These are phyloP conservation scores for Durotheca rogersii DNA, from an alignment of 495 filamentous ascomycete genomes.

Conservation along the genomic window DNA sequence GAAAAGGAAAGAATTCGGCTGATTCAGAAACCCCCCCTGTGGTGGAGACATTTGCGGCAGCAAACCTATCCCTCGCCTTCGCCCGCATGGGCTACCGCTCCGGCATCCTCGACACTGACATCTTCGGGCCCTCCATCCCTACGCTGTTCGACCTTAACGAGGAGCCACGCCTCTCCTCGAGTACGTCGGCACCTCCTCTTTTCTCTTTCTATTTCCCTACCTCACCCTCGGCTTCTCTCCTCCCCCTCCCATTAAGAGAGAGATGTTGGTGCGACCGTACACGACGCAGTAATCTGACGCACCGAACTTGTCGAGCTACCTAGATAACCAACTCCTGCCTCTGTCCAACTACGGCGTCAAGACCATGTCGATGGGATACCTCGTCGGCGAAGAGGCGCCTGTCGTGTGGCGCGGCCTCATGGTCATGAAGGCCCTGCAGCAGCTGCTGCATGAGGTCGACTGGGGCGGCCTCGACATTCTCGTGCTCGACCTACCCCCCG, in stretches of 20 bases:
- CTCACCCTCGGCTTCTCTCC: too few relatives aligned
- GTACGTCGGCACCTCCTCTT: slow-evolving; percentile 44
- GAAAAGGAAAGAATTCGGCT: too few relatives aligned
- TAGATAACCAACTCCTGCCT: slow-evolving; percentile 82
- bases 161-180: slow-evolving; percentile 65
- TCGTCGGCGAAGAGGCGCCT: slow-evolving; percentile 72
- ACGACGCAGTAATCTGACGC: too few relatives aligned
- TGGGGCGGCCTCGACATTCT: slow-evolving; percentile 84
- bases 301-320: too few relatives aligned
- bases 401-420: slow-evolving; percentile 97
- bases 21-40: too few relatives aligned
- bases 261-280: too few relatives aligned
- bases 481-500: slow-evolving; percentile 88
- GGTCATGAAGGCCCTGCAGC: slow-evolving; percentile 96
- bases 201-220: too few relatives aligned
- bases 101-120: slow-evolving; percentile 91
- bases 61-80: slow-evolving; percentile 84
- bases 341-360: slow-evolving; percentile 94
- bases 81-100: slow-evolving; percentile 74
- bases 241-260: too few relatives aligned
- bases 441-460: slow-evolving; percentile 89
- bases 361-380: slow-evolving; percentile 97
- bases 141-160: slow-evolving; percentile 79
- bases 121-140: slow-evolving; percentile 94
- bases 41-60: too few relatives aligned